Evolutionary conservation across 2,329 filamentous ascomycete species (phyloP), one percentile per base, ranked within the genome.

Genomic region (Cyanodermella asteris): DNA sequence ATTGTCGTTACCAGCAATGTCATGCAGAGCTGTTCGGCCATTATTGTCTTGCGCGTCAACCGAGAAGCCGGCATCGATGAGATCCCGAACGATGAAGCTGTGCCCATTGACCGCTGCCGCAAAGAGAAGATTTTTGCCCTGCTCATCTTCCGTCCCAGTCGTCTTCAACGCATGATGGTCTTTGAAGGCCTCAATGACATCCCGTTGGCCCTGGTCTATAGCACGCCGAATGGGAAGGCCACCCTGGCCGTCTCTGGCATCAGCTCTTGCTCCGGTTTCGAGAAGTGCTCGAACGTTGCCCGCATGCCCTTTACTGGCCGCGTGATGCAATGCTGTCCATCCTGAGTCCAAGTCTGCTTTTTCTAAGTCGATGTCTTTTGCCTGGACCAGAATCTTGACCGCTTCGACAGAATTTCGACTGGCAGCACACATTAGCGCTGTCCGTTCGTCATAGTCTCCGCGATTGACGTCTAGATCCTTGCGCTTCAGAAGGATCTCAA

Each of bases 1-100:
- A 10, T 17, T 22, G 10, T 23, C 33, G 15, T 17, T 14, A 4
- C 27, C 24, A 23, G 25, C 21, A 13, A 31, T 31, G 10, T 35
- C 31, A 13, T 35, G 33, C 13, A 35, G 18, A 4, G 33, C 25
- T 9, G 31, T 33, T 15, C 20, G 18, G 6, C 31, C 28, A 3
- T 24, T 24, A 5, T 27, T 22, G 22, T 33, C 31, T 26, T 6
- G 13, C 15, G n/a, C 15, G 8, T 33, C 18, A 5, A 17, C 7
- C 5, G 31, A 18, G 3, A 33, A 11, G 2, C 20, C 27, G 16
- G 25, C 25, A 2, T 22, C 13, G 3, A 33, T 16, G 4, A 35
- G 15, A 9, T 26, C n/a, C 7, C 21, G n/a, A 4, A 28, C 29
- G 16, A 35, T 31, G 2, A 23, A 22, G 13, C 13, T 18, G 7